These are phyloP conservation scores for Daldinia decipiens DNA, from an alignment of 495 filamentous ascomycete species.

Conservation along the genomic window DNA sequence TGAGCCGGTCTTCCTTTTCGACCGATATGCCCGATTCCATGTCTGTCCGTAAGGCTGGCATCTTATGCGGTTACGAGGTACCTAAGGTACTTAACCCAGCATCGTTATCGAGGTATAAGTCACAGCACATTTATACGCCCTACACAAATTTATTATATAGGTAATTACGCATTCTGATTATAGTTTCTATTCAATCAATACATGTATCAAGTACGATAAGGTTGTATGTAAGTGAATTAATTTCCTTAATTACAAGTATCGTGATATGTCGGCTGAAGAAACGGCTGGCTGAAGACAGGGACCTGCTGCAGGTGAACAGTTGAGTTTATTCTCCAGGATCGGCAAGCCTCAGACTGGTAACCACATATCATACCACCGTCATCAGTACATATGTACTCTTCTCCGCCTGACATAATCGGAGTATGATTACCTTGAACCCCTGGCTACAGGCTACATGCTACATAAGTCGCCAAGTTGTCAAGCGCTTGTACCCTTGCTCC, in stretches of 20 bases:
- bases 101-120: not conserved
- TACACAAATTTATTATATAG: too few species aligned
- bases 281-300: constrained; percentile 33
- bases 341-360: constrained; percentile 3
- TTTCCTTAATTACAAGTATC: not conserved
- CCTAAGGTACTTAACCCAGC: too few species aligned
- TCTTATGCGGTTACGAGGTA: not conserved
- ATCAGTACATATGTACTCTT: not conserved
- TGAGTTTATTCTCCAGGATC: constrained; percentile 11
- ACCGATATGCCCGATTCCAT: constrained; percentile 7
- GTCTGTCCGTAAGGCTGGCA: not conserved
- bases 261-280: constrained; percentile 17
- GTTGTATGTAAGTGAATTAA: not conserved
- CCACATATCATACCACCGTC: constrained; percentile 9
- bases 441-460: too few species aligned
- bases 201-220: not conserved
- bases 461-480: too few species aligned
- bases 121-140: not conserved
- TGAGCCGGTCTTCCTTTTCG: not conserved
- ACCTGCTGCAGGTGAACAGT: not conserved
- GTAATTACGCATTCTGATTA: not conserved
- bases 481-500: not conserved
- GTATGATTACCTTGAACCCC: too few species aligned
- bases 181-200: too few species aligned
- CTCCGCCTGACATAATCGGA: constrained; percentile 4